Conservation (phyloP, 2,329 filamentous ascomycete species). For the Phyllachora maydis region DNA sequence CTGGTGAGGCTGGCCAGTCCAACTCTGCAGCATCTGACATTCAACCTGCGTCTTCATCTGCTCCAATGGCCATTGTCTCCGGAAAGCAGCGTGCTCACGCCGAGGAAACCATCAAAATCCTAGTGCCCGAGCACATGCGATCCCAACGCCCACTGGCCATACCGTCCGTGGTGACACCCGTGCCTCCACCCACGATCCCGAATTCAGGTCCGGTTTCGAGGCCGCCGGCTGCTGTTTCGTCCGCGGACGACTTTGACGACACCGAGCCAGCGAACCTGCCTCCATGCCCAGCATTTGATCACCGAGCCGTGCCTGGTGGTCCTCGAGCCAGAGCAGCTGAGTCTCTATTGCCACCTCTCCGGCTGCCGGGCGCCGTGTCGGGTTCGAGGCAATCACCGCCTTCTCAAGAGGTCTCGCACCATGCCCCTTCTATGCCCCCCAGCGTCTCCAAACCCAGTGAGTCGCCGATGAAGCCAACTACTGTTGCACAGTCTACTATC, state of each 20-base stretch:
- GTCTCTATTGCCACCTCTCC: too few relatives aligned
- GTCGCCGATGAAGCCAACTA: too few relatives aligned
- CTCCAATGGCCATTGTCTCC: conserved; percentile 1
- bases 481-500: too few relatives aligned
- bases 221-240: neutral
- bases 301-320: neutral
- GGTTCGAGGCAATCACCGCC: too few relatives aligned
- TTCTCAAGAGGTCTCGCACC: too few relatives aligned
- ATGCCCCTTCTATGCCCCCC: too few relatives aligned
- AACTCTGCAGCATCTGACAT: neutral
- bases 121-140: conserved; percentile 6
- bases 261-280: too few relatives aligned
- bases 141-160: neutral
- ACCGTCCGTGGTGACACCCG: neutral
- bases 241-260: too few relatives aligned
- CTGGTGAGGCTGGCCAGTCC: too few relatives aligned
- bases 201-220: neutral
- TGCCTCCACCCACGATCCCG: neutral
- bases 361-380: too few relatives aligned
- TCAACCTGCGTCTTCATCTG: neutral
- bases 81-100: neutral
- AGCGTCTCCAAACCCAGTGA: too few relatives aligned
- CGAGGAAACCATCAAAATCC: conserved; percentile 3
- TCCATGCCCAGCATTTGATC: neutral
- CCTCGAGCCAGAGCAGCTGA: too few relatives aligned